phyloP scores from a whole-genome alignment of 2,329 filamentous ascomycete species.

The Ophiosphaerella narmari region DNA sequence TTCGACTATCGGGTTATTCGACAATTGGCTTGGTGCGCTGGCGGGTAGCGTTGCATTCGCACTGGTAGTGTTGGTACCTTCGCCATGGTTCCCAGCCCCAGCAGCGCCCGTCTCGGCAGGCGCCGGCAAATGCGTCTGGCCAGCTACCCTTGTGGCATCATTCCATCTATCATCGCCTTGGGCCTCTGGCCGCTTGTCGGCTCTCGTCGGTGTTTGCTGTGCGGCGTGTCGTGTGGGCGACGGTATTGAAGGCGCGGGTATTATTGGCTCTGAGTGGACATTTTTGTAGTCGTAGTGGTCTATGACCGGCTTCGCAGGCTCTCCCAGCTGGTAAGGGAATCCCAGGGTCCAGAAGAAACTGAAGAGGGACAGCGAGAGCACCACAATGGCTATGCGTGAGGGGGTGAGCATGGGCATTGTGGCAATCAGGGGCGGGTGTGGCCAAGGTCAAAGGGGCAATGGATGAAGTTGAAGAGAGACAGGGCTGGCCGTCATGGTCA shows the following conservation, averaged over 20 bases:
- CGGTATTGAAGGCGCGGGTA: slow-evolving; percentile 21
- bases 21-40: not conserved
- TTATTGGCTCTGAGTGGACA: slow-evolving; percentile 21
- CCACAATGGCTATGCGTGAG: slow-evolving; percentile 34
- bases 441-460: too few relatives aligned
- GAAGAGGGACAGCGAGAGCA: slow-evolving; percentile 32
- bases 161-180: slow-evolving; percentile 20
- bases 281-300: slow-evolving; percentile 29
- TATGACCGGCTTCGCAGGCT: slow-evolving; percentile 27
- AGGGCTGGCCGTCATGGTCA: too few relatives aligned
- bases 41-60: slow-evolving; percentile 4
- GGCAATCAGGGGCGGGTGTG: slow-evolving; percentile 6
- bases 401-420: slow-evolving; percentile 39
- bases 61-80: not conserved
- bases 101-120: slow-evolving; percentile 11
- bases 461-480: too few relatives aligned
- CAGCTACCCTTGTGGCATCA: slow-evolving; percentile 8
- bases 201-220: slow-evolving; percentile 1
- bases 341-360: slow-evolving; percentile 41
- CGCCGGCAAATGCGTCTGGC: not conserved
- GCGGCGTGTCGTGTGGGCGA: slow-evolving; percentile 11
- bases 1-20: slow-evolving; percentile 5
- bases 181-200: slow-evolving; percentile 9
- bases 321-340: slow-evolving; percentile 22
- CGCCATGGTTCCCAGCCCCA: slow-evolving; percentile 24